Evolutionary conservation across 2,329 filamentous ascomycete species (phyloP), one percentile per base, ranked within the genome.

Genomic region (Trematosphaeria pertusa): DNA sequence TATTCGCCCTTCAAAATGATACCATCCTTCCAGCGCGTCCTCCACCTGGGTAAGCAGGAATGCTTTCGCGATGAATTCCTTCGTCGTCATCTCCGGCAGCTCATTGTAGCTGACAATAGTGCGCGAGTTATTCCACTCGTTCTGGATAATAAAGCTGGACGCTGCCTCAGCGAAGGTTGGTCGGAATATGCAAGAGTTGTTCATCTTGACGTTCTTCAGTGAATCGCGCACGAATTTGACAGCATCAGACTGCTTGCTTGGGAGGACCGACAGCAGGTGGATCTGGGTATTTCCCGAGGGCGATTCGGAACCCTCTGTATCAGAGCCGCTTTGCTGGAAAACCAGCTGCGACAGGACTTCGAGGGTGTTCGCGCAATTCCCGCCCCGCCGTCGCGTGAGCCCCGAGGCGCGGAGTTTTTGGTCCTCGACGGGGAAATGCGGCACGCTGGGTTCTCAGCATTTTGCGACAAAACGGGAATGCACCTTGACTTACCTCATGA

Each of bases 1-100:
- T 44, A 83, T 82, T 43, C 87, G 82, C 49, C 87, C 88, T 83
- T 90, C 87, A 58, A 89, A 90, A 73, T 91, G 87, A 74, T 84
- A 87, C 86, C 85, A 89, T 5, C 51, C 56, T 26, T 21, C 24
- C 18, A 34, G 34, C 3, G 4, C 20, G 4, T 28, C 33, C 5
- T 38, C 39, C 3, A 19, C 9, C 15, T 34, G 8, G 5, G 43
- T n/a, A 4, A 84, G 66, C 18, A 56, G 62, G 17, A 73, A 64
- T 28, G 73, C 75, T 15, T 80, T 71, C 10, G 46, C 48, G 12
- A 67, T 61, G 49, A 91, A 89, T 68, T 90, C 87, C 6, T 73
- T 72, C 4, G 70, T 53, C 5, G 78, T 85, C 85, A 91, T 88
- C 54, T 90, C 87, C 1, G 80, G 79, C 26, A 91, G 76, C 46